Evolutionary conservation across 2,329 filamentous ascomycete species (phyloP), one percentile per base, ranked within the genome.

Genomic region (Pseudocercospora musae): DNA sequence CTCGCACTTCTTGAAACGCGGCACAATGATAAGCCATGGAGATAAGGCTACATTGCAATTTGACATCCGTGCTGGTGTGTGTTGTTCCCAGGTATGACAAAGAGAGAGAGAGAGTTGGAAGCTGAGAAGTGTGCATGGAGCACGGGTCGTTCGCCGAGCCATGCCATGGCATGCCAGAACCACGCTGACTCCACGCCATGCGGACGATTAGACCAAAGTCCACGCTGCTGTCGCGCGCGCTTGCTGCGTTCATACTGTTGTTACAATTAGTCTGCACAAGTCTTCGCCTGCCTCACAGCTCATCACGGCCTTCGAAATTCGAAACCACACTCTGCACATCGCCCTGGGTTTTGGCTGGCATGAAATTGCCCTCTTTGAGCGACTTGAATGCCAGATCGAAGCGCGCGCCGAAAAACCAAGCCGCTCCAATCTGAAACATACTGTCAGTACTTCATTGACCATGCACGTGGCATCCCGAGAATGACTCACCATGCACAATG

Each of bases 1-100:
- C 96, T 86, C 95, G 92, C 92, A 96, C 92, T 92, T 96, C 92
- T 96, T 58, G 52, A 67, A 93, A 68, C 56, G 67, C 91, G 92
- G 92, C 93, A 92, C 93, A 95, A 93, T 87, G 85, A 83, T 33
- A 87, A 92, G 91, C 89, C 91, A 96, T 77, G 88, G 79, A 70
- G 75, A 73, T 76, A 56, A n/a, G 88, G 87, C 88, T 86, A 86
- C 83, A 89, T 94, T 95, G 93, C 87, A 97, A 96, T 96, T 96
- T 96, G 92, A 97, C 92, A 96, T 96, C 91, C 89, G 91, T 96
- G 93, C 93, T 94, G 52, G 21, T 58, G 15, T 65, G 18, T 37
- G 20, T 49, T 59, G 21, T 50, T 33, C 56, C 29, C n/a, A n/a
- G n/a, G n/a, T n/a, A n/a, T n/a, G n/a, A n/a, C n/a, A n/a, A n/a